Evolutionary conservation across 2,329 filamentous ascomycete species (phyloP), one percentile per base, ranked within the genome.

Genomic region (Trichoderma breve): DNA sequence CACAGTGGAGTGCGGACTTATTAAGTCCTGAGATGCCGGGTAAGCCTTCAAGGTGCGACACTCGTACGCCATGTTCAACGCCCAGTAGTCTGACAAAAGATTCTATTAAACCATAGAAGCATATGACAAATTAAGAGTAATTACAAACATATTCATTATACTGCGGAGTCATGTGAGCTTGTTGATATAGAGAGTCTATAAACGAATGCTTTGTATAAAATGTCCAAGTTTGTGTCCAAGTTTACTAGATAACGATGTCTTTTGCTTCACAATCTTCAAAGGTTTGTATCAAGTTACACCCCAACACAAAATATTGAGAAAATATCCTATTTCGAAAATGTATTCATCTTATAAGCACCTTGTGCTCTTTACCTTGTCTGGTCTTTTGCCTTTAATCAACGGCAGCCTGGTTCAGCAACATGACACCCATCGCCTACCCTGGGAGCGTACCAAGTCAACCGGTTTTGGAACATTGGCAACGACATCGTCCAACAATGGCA

Each of bases 291-390:
- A 4, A 43, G 3, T n/a, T n/a, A 9, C 14, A 9, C 2, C 3
- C 1, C 7, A n/a, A n/a, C 39, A 9, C 39, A 3, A n/a, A 18
- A 43, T 0, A 43, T 9, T 4, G 0, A 43, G 7, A 9, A 0
- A n/a, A n/a, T n/a, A n/a, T 3, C 3, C 0, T 12, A 58, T 30
- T 18, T 0, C 43, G 0, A 12, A 30, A 18, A 11, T n/a, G 3
- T 8, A 55, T 8, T 18, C 6, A 2, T 14, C 26, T 8, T 15
- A 24, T 7, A 55, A 21, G 0, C 1, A 15, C 5, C 4, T 14
- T 15, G 51, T 55, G 3, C 14, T 26, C 21, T 26, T 55, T 6
- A 3, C 11, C 2, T 18, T 55, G 6, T 28, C 24, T 15, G 2
- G 51, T 12, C 24, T 55, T 12, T 51, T 51, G n/a, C n/a, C 18